Conservation (phyloP, 306 rosid genomes). For the Luffa aegyptiaca region DNA sequence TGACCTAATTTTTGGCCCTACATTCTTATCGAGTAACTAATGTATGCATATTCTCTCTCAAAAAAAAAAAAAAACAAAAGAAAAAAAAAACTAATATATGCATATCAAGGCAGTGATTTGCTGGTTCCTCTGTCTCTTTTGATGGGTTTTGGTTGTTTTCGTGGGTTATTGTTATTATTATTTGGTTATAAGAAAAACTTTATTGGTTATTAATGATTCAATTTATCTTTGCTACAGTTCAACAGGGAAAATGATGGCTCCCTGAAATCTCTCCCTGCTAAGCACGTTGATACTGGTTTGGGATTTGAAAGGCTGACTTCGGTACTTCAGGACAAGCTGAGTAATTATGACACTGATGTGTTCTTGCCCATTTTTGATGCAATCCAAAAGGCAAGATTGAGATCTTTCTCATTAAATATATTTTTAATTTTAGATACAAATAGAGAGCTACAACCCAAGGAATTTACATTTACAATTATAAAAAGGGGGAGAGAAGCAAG, state of each 20-base stretch:
- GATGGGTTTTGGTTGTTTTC: not conserved
- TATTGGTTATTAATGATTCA: not conserved
- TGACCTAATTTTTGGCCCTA: not conserved
- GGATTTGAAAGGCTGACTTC: constrained; percentile 95
- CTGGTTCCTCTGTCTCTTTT: not conserved
- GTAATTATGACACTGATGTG: constrained; percentile 93
- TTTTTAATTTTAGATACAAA: no score
- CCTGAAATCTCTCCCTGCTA: constrained; percentile 79
- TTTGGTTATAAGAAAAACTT: not conserved
- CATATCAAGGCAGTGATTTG: not conserved
- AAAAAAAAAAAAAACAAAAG: no score
- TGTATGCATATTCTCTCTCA: not conserved
- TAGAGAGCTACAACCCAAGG: no score
- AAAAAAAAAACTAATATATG: not conserved
- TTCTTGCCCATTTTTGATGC: constrained; percentile 88
- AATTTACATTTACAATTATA: not conserved
- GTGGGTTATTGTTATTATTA: not conserved
- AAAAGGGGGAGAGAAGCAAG: not conserved
- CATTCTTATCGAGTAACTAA: not conserved
- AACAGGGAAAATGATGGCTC: constrained; percentile 89
- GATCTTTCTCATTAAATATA: not conserved
- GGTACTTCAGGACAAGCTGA: constrained; percentile 75
- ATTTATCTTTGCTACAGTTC: constrained; percentile 32
- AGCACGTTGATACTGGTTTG: constrained; percentile 96
- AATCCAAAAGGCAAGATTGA: constrained; percentile 54